Evolutionary conservation across 1,139 yeast genomes (phyloP).

Genomic region (Yamadazyma dushanensis): DNA sequence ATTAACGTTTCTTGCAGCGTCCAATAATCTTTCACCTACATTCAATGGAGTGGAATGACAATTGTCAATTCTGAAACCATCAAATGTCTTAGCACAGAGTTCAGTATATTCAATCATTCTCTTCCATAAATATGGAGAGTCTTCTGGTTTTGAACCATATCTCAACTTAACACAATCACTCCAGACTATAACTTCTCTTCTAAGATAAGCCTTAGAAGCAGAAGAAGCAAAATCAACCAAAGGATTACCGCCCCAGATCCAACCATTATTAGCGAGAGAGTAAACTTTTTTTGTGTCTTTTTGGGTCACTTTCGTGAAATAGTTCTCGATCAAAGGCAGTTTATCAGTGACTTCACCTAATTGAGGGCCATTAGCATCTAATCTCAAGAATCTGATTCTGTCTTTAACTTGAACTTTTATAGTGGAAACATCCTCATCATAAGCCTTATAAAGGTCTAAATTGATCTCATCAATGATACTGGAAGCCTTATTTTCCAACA

Average conservation of each 20-base stretch:
- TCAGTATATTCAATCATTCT: slow-evolving; percentile 81
- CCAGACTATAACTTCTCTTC: slow-evolving; percentile 96
- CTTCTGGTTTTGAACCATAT: slow-evolving; percentile 73
- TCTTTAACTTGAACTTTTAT: slow-evolving; percentile 70
- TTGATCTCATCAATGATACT: slow-evolving; percentile 76
- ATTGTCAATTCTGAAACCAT: slow-evolving; percentile 91
- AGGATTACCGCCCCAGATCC: slow-evolving; percentile 99
- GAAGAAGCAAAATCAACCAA: slow-evolving; percentile 88
- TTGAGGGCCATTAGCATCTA: slow-evolving; percentile 80
- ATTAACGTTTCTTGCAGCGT: slow-evolving; percentile 81
- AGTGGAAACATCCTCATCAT: slow-evolving; percentile 67
- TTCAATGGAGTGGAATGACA: slow-evolving; percentile 96
- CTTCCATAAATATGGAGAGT: slow-evolving; percentile 87
- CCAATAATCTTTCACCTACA: slow-evolving; percentile 87
- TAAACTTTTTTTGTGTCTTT: slow-evolving; percentile 52
- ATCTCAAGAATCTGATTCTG: slow-evolving; percentile 71
- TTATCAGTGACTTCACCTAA: slow-evolving; percentile 60
- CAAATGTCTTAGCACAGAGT: slow-evolving; percentile 71
- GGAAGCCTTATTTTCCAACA: slow-evolving; percentile 42
- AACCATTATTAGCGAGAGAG: slow-evolving; percentile 92
- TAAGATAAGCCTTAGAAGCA: slow-evolving; percentile 73
- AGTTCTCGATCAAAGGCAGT: slow-evolving; percentile 76
- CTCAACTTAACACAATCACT: slow-evolving; percentile 94
- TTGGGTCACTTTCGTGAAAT: slow-evolving; percentile 68
- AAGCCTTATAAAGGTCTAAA: slow-evolving; percentile 66